phyloP scores from a whole-genome alignment of 306 rosid genomes.

The Castanea sativa region DNA sequence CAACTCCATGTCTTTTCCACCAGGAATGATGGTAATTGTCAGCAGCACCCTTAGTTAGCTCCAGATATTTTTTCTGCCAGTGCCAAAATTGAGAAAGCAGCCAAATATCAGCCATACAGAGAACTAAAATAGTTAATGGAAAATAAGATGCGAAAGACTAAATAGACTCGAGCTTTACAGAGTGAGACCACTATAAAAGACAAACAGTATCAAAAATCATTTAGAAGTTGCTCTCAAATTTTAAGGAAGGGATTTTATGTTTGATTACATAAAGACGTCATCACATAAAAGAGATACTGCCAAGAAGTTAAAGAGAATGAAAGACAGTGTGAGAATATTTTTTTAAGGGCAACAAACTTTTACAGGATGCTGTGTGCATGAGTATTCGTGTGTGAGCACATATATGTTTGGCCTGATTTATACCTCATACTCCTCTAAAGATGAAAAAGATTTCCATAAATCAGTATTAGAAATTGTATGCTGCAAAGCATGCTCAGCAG shows the following conservation, averaged over 20 bases:
- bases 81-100: slow-evolving; percentile 17
- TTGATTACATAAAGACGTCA: background rate
- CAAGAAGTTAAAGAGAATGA: background rate
- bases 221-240: background rate
- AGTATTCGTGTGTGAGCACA: background rate
- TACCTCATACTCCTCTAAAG: slow-evolving; percentile 93
- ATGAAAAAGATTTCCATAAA: slow-evolving; percentile 66
- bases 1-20: slow-evolving; percentile 99
- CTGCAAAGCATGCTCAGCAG: slow-evolving; percentile 88
- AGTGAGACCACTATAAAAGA: slow-evolving; percentile 1
- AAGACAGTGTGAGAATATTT: background rate
- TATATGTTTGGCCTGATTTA: slow-evolving; percentile 16
- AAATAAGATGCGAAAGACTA: background rate
- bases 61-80: slow-evolving; percentile 86
- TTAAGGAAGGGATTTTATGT: background rate
- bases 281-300: background rate
- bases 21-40: slow-evolving; percentile 89
- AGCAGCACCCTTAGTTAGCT: slow-evolving; percentile 94
- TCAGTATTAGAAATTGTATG: slow-evolving; percentile 61
- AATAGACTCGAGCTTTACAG: background rate
- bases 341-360: background rate
- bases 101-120: background rate
- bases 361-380: background rate
- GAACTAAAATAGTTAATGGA: slow-evolving; percentile 7
- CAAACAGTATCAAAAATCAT: background rate